Base-by-base conservation (phyloP, 352 stramenopile species). In the Phytophthora pseudosyringae region DNA sequence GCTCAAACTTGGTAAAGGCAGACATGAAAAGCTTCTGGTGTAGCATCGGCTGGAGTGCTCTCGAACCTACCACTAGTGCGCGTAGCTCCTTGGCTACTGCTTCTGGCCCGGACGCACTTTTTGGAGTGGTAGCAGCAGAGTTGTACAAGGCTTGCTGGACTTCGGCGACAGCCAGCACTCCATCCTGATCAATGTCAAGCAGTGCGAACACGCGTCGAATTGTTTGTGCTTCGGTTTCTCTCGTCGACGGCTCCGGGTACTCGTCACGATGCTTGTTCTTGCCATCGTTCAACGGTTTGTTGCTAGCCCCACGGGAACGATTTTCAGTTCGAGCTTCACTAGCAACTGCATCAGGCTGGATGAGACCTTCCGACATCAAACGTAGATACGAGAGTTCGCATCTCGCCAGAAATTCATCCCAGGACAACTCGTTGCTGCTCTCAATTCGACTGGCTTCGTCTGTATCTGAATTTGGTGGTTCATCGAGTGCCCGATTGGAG, bases 1-100 rank as follows among this genome's bases (percentile, higher is more conserved):
- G 75, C 59, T 90, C 80, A 40, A 90, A 88, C 29, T 72, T 74
- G 1, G 54, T 66, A 44, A 93, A 91, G 36, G 84, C 84, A 16
- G 81, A 71, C 49, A 89, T 76, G 47, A 93, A 91, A 29, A 79
- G 61, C 44, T 80, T 33, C 28, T 93, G 59, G 13, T 84, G 78
- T 8, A 91, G 46, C 46, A 93, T 62, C 8, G 82, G 84, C 33
- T 88, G 77, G 4, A 93, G 52, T 11, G 80, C 79, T 16, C 63
- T 76, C 2, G 80, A 91, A 3, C 67, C 53, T 21, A 47, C 47
- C 3, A 93, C 76, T 18, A 90, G 66, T 1, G 33, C 21, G 29
- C 65, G 47, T 0, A 89, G 68, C 43, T 74, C 65, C 11, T 25
- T 61, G 11, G 18, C 54, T 16, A 36, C 48, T 13, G 29, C 46